These are phyloP conservation scores for Kluyveromyces sp. DNA, from an alignment of 1,139 yeast genomes.

Conservation along the genomic window DNA sequence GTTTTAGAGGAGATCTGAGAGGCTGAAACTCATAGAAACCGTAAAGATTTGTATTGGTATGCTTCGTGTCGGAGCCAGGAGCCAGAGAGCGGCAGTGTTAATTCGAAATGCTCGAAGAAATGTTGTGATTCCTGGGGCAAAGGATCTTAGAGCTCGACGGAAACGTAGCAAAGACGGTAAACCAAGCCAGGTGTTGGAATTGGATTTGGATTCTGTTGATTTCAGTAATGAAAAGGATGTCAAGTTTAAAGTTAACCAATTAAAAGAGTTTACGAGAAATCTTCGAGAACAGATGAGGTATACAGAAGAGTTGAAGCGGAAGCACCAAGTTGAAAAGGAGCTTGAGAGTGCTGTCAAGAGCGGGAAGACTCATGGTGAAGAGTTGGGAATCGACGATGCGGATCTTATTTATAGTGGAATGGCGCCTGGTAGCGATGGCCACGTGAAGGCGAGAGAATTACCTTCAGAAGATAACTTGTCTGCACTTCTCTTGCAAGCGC, in stretches of 20 bases:
- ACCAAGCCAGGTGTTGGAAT: constrained; percentile 11
- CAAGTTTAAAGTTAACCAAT: constrained; percentile 34
- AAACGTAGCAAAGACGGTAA: constrained; percentile 10
- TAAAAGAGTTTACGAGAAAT: constrained; percentile 34
- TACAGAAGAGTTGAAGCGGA: constrained; percentile 12
- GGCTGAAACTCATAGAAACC: too few species aligned
- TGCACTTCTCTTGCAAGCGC: constrained; percentile 13
- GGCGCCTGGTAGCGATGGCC: not conserved
- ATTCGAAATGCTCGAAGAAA: constrained; percentile 6
- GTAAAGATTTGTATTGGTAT: not conserved
- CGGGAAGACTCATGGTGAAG: constrained; percentile 5
- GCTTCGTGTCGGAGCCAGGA: not conserved
- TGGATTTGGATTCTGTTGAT: constrained; percentile 11
- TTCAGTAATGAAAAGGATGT: constrained; percentile 20
- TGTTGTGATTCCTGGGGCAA: constrained; percentile 15
- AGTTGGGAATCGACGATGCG: constrained; percentile 26
- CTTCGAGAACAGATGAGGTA: constrained; percentile 25
- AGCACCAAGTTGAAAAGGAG: constrained; percentile 5
- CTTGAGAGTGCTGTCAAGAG: not conserved
- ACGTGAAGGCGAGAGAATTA: constrained; percentile 6
- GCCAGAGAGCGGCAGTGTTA: not conserved
- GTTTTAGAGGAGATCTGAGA: too few species aligned
- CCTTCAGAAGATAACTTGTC: constrained; percentile 11
- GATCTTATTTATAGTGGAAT: constrained; percentile 27
- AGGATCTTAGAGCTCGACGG: constrained; percentile 10